Conservation (phyloP, 352 stramenopile species). For the Globisporangium sylvaticum region DNA sequence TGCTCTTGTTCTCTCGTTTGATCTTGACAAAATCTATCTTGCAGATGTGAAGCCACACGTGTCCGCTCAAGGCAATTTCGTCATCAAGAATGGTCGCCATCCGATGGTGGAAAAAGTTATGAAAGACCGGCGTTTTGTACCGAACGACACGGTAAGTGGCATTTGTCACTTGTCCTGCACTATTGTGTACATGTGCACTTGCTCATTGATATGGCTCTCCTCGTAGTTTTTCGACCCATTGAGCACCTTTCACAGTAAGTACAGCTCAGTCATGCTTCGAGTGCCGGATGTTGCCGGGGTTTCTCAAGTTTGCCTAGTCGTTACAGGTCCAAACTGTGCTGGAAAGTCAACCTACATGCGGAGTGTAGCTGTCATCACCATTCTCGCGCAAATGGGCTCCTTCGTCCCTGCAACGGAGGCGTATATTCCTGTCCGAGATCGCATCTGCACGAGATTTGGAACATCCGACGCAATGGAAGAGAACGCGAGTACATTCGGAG, state of each 20-base stretch:
- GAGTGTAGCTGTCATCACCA: conserved; percentile 82
- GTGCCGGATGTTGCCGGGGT: conserved; percentile 1
- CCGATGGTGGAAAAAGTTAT: conserved; percentile 68
- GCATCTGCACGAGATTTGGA: conserved; percentile 90
- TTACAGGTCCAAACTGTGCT: conserved; percentile 89
- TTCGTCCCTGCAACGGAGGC: conserved; percentile 86
- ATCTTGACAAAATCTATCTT: background rate
- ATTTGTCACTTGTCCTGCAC: background rate
- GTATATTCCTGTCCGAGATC: conserved; percentile 77
- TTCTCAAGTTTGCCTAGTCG: conserved; percentile 37
- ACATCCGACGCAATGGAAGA: conserved; percentile 93
- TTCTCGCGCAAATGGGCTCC: conserved; percentile 89
- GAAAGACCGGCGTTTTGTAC: conserved; percentile 71
- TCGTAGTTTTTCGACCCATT: conserved; percentile 64
- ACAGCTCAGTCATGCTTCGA: background rate
- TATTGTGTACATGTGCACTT: background rate
- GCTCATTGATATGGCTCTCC: conserved; percentile 1
- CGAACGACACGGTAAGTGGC: conserved; percentile 72
- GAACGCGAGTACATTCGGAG: conserved; percentile 89
- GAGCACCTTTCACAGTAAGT: conserved; percentile 70
- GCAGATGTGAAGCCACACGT: conserved; percentile 70
- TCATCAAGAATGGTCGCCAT: conserved; percentile 81
- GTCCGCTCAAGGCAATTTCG: conserved; percentile 59
- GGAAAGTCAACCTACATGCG: conserved; percentile 91
- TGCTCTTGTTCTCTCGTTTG: background rate